These are phyloP conservation scores for Andalucia godoyi DNA, from an alignment of 78 protist species.

Conservation along the genomic window DNA sequence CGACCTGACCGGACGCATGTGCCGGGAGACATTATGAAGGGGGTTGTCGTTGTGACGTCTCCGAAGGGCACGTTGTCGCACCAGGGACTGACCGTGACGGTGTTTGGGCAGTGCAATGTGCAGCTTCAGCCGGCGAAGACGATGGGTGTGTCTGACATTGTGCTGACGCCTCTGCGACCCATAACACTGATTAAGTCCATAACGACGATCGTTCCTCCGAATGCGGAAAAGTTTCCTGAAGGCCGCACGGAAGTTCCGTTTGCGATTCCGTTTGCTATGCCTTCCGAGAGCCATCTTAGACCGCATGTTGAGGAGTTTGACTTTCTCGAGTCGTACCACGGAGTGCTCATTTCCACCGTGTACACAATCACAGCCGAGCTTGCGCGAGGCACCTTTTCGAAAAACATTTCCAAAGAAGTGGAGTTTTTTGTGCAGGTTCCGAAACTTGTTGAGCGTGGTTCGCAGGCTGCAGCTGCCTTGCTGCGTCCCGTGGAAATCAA, in stretches of 20 bases:
- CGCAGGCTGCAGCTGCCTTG: not conserved
- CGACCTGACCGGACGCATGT: not conserved
- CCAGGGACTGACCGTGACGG: not conserved
- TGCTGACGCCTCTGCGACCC: conserved; percentile 64
- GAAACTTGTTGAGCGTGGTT: not conserved
- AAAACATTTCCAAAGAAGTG: conserved; percentile 27
- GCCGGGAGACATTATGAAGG: not conserved
- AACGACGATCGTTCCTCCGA: conserved; percentile 17
- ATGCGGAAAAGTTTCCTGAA: conserved; percentile 40
- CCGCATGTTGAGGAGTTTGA: conserved; percentile 14
- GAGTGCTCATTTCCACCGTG: conserved; percentile 64
- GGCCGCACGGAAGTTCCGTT: conserved; percentile 74
- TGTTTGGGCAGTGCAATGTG: not conserved
- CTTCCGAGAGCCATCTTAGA: conserved; percentile 65
- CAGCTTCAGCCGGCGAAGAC: not conserved
- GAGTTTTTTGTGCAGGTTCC: conserved; percentile 55
- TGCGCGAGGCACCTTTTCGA: conserved; percentile 41
- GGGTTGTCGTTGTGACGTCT: too few species aligned
- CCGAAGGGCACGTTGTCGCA: not conserved
- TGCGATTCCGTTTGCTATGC: too few species aligned
- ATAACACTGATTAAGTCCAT: conserved; percentile 16
- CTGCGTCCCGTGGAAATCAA: not conserved
- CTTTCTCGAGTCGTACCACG: conserved; percentile 81
- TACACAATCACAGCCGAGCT: conserved; percentile 45
- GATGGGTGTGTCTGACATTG: conserved; percentile 51